phyloP scores from a whole-genome alignment of 202 grass and related monocot species.

The Zoysia matrella region DNA sequence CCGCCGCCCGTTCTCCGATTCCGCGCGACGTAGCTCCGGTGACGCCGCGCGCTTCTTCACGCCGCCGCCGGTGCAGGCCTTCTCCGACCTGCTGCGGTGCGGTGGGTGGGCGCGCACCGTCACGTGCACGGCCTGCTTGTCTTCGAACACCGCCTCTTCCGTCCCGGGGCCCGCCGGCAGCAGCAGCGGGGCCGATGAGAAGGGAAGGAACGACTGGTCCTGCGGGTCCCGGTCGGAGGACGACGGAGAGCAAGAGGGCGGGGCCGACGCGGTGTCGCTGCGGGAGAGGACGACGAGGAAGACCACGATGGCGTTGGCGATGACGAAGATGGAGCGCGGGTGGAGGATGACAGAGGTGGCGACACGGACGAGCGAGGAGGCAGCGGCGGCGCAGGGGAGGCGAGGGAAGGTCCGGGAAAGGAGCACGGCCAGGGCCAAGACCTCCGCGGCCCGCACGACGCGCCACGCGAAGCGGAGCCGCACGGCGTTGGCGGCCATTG shows the following conservation, averaged over 20 bases:
- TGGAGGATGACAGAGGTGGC: slow-evolving; percentile 42
- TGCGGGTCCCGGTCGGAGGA: not conserved
- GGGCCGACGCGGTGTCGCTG: slow-evolving; percentile 2
- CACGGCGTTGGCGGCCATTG: slow-evolving; percentile 34
- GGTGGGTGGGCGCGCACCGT: slow-evolving; percentile 40
- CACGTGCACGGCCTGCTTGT: slow-evolving; percentile 70
- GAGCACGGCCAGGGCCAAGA: slow-evolving; percentile 29
- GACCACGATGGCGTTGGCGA: slow-evolving; percentile 67
- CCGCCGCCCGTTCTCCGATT: slow-evolving; percentile 47
- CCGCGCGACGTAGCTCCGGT: slow-evolving; percentile 56
- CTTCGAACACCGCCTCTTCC: slow-evolving; percentile 53
- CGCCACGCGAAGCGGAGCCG: slow-evolving; percentile 47
- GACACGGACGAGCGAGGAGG: slow-evolving; percentile 43
- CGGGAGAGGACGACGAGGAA: slow-evolving; percentile 46
- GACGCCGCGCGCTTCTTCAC: not conserved
- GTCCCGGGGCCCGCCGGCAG: not conserved
- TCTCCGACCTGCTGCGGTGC: slow-evolving; percentile 62
- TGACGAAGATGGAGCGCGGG: slow-evolving; percentile 47
- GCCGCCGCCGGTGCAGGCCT: slow-evolving; percentile 15
- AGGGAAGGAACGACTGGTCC: slow-evolving; percentile 27
- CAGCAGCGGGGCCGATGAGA: slow-evolving; percentile 12
- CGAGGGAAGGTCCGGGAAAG: slow-evolving; percentile 34
- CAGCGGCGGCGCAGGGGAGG: slow-evolving; percentile 37
- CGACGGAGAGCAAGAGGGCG: not conserved
- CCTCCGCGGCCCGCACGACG: slow-evolving; percentile 56